phyloP scores from a whole-genome alignment of 768 basidiomycete genomes.

The Boletus rufocinnamomeus region DNA sequence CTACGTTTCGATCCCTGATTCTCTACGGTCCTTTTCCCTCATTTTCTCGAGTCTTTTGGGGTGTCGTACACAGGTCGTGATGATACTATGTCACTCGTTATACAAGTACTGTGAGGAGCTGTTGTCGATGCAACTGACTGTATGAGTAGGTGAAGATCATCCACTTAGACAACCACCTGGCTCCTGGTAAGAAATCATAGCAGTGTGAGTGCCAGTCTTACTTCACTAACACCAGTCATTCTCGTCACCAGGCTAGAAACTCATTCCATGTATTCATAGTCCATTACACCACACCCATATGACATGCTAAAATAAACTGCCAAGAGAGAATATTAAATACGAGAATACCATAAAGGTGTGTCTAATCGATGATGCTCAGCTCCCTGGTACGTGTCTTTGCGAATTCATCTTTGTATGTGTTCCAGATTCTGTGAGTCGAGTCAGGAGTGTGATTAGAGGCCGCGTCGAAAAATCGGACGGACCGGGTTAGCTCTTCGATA shows the following conservation, averaged over 20 bases:
- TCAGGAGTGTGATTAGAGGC: conserved; percentile 10
- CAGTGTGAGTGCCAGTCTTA: too few species aligned
- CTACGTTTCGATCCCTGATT: not conserved
- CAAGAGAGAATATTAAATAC: too few species aligned
- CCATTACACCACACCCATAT: too few species aligned
- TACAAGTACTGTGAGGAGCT: not conserved
- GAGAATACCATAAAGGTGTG: not conserved
- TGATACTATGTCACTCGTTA: not conserved
- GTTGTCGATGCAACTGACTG: not conserved
- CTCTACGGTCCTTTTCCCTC: not conserved
- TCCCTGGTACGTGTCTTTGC: conserved; percentile 80
- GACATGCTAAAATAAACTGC: too few species aligned
- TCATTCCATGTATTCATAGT: too few species aligned
- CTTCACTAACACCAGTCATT: too few species aligned
- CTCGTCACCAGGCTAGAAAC: too few species aligned
- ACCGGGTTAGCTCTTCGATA: conserved; percentile 92
- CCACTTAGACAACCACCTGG: too few species aligned
- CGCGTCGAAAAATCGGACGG: conserved; percentile 27
- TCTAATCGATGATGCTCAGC: conserved; percentile 73
- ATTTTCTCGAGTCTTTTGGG: not conserved
- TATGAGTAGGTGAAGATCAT: too few species aligned
- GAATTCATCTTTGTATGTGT: conserved; percentile 93
- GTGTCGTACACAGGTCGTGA: not conserved
- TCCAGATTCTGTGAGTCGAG: conserved; percentile 73
- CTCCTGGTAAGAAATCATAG: too few species aligned